Conservation (phyloP, 2,329 filamentous ascomycete species). For the Alternaria arborescens region DNA sequence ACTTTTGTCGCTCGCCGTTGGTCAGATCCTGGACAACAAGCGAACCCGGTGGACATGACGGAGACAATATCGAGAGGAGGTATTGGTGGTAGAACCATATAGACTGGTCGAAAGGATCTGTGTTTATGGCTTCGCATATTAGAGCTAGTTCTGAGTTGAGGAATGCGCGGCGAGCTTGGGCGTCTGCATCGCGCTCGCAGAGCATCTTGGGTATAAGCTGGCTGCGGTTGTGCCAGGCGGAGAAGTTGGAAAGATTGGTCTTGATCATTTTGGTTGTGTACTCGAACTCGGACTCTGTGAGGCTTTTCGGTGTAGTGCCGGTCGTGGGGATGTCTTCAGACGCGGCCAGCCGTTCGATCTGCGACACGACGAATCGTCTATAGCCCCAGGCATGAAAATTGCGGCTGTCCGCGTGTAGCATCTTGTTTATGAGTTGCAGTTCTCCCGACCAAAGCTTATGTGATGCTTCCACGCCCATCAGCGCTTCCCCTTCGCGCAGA, state of each 20-base stretch:
- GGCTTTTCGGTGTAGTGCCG: conserved; percentile 54
- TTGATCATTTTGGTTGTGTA: conserved; percentile 92
- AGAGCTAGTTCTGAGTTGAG: conserved; percentile 80
- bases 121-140: conserved; percentile 81
- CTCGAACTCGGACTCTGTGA: conserved; percentile 82
- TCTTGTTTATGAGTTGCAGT: conserved; percentile 82
- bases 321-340: conserved; percentile 1
- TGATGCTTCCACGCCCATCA: conserved; percentile 66
- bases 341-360: conserved; percentile 69
- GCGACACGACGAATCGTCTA: conserved; percentile 77
- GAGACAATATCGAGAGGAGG: conserved; percentile 72
- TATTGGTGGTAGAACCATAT: conserved; percentile 98
- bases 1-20: conserved; percentile 67
- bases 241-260: conserved; percentile 91
- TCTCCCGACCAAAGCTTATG: conserved; percentile 83
- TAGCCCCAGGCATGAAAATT: conserved; percentile 99
- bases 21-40: conserved; percentile 73
- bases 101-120: conserved; percentile 92
- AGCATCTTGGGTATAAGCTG: conserved; percentile 82
- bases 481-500: conserved; percentile 72
- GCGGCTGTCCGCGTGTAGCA: conserved; percentile 83
- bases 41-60: conserved; percentile 58
- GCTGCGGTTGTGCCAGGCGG: conserved; percentile 92
- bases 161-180: conserved; percentile 70
- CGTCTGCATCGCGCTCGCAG: conserved; percentile 72